These are phyloP conservation scores for Linanthus parryae DNA, from an alignment of 148 eudicot species.

Conservation along the genomic window DNA sequence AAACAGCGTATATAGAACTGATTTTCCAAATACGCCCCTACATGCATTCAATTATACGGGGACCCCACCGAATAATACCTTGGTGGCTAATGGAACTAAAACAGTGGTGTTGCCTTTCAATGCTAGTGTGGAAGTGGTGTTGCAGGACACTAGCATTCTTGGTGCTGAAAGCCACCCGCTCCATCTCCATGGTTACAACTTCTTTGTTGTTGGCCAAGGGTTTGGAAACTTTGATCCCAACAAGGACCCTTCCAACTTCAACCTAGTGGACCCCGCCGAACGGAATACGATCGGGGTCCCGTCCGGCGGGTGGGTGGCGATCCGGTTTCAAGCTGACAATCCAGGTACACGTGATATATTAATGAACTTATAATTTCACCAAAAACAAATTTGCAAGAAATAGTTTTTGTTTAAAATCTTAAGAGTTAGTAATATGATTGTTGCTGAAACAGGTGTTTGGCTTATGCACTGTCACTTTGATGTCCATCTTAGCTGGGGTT, in stretches of 20 bases:
- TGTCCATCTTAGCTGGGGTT: too few species aligned
- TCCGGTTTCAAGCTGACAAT: conserved; percentile 57
- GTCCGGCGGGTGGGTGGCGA: conserved; percentile 69
- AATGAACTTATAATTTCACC: not conserved
- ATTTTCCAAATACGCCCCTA: conserved; percentile 45
- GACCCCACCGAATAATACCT: conserved; percentile 44
- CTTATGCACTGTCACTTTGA: too few species aligned
- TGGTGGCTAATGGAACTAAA: conserved; percentile 41
- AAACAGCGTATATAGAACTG: conserved; percentile 27
- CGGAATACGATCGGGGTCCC: conserved; percentile 62
- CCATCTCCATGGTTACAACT: conserved; percentile 63
- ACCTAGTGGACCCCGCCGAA: conserved; percentile 63
- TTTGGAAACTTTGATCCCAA: conserved; percentile 54
- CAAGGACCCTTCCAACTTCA: conserved; percentile 42
- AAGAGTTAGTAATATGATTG: too few species aligned
- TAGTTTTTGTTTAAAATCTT: too few species aligned
- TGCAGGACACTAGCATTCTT: conserved; percentile 65
- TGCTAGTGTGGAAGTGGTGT: conserved; percentile 50
- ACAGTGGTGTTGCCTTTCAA: conserved; percentile 49
- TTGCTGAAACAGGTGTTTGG: too few species aligned
- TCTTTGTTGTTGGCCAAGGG: conserved; percentile 65
- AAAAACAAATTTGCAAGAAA: too few species aligned
- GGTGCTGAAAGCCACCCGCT: conserved; percentile 71
- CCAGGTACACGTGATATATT: conserved; percentile 32
- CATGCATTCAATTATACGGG: conserved; percentile 55